Evolutionary conservation across 768 basidiomycete genomes (phyloP).

Genomic region (Tephrocybe sp.): DNA sequence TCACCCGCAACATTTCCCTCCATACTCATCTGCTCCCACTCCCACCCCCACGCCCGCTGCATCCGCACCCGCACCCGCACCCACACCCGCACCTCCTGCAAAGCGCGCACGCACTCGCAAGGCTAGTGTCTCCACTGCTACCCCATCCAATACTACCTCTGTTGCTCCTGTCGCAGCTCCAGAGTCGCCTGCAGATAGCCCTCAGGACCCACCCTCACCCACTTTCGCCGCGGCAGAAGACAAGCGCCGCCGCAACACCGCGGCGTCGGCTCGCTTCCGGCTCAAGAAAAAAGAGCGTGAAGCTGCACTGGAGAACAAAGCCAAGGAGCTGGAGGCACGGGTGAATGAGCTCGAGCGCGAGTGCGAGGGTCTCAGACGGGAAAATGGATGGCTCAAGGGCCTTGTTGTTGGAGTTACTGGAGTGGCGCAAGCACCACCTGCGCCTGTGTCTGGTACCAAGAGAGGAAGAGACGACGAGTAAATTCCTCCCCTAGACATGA

Average conservation of each 20-base stretch:
- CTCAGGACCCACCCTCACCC: conserved; percentile 16
- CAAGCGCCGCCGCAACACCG: conserved; percentile 91
- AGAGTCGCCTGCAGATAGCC: conserved; percentile 23
- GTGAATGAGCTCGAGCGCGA: conserved; percentile 86
- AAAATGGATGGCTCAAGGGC: conserved; percentile 92
- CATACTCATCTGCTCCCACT: conserved; percentile 17
- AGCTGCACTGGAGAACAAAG: conserved; percentile 78
- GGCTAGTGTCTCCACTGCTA: conserved; percentile 32
- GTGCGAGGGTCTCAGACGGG: conserved; percentile 82
- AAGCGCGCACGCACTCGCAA: conserved; percentile 62
- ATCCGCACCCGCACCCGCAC: neutral
- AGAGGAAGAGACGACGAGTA: conserved; percentile 19
- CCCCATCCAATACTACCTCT: conserved; percentile 22
- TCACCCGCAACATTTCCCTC: conserved; percentile 20
- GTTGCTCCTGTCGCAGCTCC: conserved; percentile 25
- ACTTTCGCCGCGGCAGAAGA: conserved; percentile 66
- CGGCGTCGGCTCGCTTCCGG: conserved; percentile 89
- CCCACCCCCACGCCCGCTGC: conserved; percentile 17
- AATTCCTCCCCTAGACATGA: neutral
- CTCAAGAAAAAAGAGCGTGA: conserved; percentile 97
- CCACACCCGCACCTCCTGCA: conserved; percentile 23
- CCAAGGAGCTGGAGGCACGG: conserved; percentile 79
- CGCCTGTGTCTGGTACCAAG: conserved; percentile 17
- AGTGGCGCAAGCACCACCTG: conserved; percentile 44
- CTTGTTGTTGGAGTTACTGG: conserved; percentile 87